These are phyloP conservation scores for Ogataea pilisensis DNA, from an alignment of 805 yeast species.

Conservation along the genomic window DNA sequence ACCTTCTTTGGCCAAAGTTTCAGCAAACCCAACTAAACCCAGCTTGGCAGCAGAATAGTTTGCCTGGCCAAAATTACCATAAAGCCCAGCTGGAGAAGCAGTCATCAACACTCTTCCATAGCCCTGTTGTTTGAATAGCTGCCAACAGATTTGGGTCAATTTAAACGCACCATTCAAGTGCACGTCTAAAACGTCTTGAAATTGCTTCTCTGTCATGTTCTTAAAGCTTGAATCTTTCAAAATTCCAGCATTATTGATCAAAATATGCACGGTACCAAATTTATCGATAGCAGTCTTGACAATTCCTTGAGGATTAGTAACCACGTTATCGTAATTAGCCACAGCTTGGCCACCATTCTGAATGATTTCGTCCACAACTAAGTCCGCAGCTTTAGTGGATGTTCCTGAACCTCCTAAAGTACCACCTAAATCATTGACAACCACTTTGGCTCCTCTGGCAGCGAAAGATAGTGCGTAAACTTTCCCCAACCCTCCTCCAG, in stretches of 20 bases:
- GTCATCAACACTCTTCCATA: conserved; percentile 90
- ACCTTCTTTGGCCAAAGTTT: conserved; percentile 95
- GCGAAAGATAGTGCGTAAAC: conserved; percentile 86
- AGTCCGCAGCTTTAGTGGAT: conserved; percentile 73
- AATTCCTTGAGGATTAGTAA: conserved; percentile 76
- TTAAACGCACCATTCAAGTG: conserved; percentile 88
- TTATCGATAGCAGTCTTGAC: conserved; percentile 79
- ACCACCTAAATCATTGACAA: conserved; percentile 92
- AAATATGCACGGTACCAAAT: conserved; percentile 84
- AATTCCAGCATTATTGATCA: conserved; percentile 94
- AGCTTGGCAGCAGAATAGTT: conserved; percentile 93
- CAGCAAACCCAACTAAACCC: conserved; percentile 87
- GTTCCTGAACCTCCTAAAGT: conserved; percentile 70
- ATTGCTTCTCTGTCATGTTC: conserved; percentile 80
- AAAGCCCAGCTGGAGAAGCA: conserved; percentile 96
- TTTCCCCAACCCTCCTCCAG: conserved; percentile 96
- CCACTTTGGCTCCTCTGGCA: conserved; percentile 88
- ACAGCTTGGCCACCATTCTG: conserved; percentile 80
- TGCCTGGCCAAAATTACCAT: conserved; percentile 95
- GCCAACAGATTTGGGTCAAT: conserved; percentile 90
- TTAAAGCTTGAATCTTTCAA: conserved; percentile 82
- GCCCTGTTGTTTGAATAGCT: conserved; percentile 74
- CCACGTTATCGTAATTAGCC: conserved; percentile 89
- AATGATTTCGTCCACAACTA: conserved; percentile 81
- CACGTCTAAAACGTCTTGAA: conserved; percentile 74